These are phyloP conservation scores for Aspergillus pseudoterreus DNA, from an alignment of 2,329 filamentous ascomycete genomes.

Conservation along the genomic window DNA sequence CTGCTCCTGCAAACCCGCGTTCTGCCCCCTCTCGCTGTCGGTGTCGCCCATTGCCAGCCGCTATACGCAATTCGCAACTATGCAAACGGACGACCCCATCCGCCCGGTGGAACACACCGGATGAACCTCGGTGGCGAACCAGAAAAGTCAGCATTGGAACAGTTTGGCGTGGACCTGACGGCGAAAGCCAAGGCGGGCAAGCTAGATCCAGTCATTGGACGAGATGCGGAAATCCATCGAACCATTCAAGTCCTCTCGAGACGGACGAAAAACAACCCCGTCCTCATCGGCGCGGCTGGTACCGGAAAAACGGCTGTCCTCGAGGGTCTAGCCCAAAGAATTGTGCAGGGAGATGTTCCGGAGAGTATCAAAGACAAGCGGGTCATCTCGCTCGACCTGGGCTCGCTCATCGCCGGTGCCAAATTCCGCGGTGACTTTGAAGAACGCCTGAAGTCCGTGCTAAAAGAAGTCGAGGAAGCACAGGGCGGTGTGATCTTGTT, in stretches of 20 bases:
- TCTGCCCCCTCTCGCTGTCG: conserved; percentile 10
- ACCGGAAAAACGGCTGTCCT: conserved; percentile 93
- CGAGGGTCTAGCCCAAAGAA: conserved; percentile 84
- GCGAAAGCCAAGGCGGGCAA: conserved; percentile 81
- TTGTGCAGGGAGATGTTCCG: conserved; percentile 87
- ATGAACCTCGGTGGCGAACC: conserved; percentile 79
- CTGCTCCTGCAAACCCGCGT: conserved; percentile 16
- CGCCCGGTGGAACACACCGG: conserved; percentile 85
- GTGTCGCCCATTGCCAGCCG: conserved; percentile 7
- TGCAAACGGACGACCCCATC: conserved; percentile 68
- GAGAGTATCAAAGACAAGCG: conserved; percentile 94
- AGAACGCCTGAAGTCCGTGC: conserved; percentile 82
- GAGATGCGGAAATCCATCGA: conserved; percentile 85
- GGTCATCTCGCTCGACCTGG: conserved; percentile 82
- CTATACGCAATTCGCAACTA: conserved; percentile 35
- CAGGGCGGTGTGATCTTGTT: conserved; percentile 90
- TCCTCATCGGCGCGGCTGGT: conserved; percentile 86
- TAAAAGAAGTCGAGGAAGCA: conserved; percentile 87
- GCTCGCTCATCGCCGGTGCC: conserved; percentile 88
- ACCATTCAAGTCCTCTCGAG: conserved; percentile 92
- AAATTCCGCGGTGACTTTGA: conserved; percentile 97
- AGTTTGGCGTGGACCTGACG: conserved; percentile 89
- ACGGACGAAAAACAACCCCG: conserved; percentile 92
- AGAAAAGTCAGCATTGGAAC: conserved; percentile 83
- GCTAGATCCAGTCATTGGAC: conserved; percentile 90